These are phyloP conservation scores for Diaporthe citrichinensis DNA, from an alignment of 2,329 filamentous ascomycete genomes.

Conservation along the genomic window DNA sequence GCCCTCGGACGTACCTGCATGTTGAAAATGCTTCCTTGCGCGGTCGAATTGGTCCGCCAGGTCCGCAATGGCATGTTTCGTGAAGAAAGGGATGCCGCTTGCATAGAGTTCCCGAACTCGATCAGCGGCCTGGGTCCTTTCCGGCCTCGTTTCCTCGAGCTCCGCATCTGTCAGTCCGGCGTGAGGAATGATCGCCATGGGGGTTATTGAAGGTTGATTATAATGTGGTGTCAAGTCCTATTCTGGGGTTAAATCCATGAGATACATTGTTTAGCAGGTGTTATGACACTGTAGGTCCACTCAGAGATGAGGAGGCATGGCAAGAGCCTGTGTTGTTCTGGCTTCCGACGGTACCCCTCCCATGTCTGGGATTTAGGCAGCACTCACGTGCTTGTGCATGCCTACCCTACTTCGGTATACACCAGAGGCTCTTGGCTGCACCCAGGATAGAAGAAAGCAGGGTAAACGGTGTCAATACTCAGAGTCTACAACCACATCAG, in stretches of 20 bases:
- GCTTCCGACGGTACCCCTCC: not conserved
- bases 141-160: not conserved
- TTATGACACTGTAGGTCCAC: not conserved
- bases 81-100: constrained; percentile 5
- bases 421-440: not conserved
- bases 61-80: not conserved
- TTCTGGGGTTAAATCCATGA: not conserved
- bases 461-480: not conserved
- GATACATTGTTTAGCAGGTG: not conserved
- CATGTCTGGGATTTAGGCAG: not conserved
- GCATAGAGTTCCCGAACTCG: not conserved
- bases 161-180: not conserved
- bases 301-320: not conserved
- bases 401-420: not conserved
- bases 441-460: too few species aligned
- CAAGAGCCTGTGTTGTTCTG: not conserved
- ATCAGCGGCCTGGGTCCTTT: not conserved
- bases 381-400: not conserved
- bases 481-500: not conserved
- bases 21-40: not conserved
- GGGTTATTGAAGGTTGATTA: not conserved
- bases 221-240: not conserved
- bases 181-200: not conserved
- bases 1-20: too few species aligned
- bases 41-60: not conserved